These are phyloP conservation scores for Kokia cookei DNA, from an alignment of 441 rosid genomes.

Conservation along the genomic window DNA sequence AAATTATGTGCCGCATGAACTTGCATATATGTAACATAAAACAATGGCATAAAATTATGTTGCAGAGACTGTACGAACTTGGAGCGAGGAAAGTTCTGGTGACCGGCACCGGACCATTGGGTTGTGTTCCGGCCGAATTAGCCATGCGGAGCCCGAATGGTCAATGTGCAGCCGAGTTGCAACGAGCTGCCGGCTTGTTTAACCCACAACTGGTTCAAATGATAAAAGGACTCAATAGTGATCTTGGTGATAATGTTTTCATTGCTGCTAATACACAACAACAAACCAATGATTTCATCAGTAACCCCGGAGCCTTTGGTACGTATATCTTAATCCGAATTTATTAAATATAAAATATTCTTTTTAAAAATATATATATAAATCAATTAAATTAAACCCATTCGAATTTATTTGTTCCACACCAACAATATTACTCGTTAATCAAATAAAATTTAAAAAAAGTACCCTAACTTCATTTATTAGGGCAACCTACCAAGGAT, in stretches of 20 bases:
- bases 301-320: constrained; percentile 29
- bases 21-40: not conserved
- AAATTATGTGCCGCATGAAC: not conserved
- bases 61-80: constrained; percentile 32
- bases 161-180: constrained; percentile 36
- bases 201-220: constrained; percentile 45
- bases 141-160: constrained; percentile 35
- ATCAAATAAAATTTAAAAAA: not conserved
- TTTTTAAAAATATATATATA: not conserved
- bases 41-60: not conserved
- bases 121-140: constrained; percentile 38
- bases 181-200: constrained; percentile 40
- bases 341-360: not conserved
- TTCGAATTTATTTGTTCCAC: not conserved
- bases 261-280: constrained; percentile 20
- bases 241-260: constrained; percentile 36
- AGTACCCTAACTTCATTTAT: not conserved
- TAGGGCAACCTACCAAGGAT: not conserved
- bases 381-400: not conserved
- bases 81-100: constrained; percentile 51
- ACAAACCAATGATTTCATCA: constrained; percentile 18
- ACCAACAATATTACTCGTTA: not conserved
- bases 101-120: constrained; percentile 47
- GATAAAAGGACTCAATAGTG: constrained; percentile 31
- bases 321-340: not conserved